A percentile compares a stretch with the other conserved stretches of the same genome.
Evolutionary conservation across 1,139 yeast species (phyloP).

Genomic region (Suzukiozyma palmioleophila): DNA sequence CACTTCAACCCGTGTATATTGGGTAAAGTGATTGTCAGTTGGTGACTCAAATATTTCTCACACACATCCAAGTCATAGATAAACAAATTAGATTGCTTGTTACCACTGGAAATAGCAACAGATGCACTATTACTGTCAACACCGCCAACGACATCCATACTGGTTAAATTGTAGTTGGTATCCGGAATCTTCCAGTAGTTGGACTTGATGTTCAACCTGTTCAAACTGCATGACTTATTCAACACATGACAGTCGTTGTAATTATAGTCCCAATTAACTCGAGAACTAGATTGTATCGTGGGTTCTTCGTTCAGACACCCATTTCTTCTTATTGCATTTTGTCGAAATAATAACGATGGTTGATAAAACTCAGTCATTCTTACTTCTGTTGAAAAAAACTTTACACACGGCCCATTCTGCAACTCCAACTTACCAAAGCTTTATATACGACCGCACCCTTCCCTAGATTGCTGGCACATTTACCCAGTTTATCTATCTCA

Average conservation of each 20-base stretch:
- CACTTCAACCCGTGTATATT: conserved; percentile 63
- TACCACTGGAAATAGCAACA: conserved; percentile 66
- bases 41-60: conserved; percentile 55
- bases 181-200: conserved; percentile 76
- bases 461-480: background rate
- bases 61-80: conserved; percentile 53
- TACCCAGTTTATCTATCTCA: background rate
- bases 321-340: conserved; percentile 40
- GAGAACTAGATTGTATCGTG: background rate
- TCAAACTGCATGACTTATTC: conserved; percentile 39
- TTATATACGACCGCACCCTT: background rate
- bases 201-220: conserved; percentile 45
- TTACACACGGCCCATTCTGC: too few species aligned
- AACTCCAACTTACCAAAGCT: too few species aligned
- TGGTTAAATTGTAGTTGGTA: conserved; percentile 49
- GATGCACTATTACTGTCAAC: conserved; percentile 29
- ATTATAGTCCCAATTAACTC: conserved; percentile 10
- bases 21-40: conserved; percentile 69
- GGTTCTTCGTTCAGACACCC: conserved; percentile 22
- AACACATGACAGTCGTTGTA: conserved; percentile 29
- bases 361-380: conserved; percentile 36
- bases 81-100: conserved; percentile 51
- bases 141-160: conserved; percentile 31
- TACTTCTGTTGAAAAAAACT: background rate
- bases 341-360: conserved; percentile 42